Evolutionary conservation across 768 basidiomycete genomes (phyloP).

Genomic region (Termitomyces sp.): DNA sequence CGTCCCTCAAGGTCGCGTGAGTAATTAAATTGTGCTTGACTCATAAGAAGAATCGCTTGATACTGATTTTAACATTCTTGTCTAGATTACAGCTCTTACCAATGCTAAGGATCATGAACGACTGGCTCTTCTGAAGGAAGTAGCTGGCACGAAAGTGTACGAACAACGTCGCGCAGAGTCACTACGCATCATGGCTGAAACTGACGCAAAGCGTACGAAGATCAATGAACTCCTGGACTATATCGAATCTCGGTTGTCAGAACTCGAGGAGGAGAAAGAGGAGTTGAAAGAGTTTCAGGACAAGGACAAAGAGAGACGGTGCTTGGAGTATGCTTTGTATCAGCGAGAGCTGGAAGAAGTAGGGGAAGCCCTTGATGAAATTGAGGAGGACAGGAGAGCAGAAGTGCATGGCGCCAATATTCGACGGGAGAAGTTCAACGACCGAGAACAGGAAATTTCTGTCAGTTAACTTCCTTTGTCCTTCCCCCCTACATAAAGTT

Average conservation of each 20-base stretch:
- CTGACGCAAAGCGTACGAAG: conserved; percentile 87
- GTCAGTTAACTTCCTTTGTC: conserved; percentile 33
- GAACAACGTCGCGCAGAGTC: conserved; percentile 92
- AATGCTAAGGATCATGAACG: conserved; percentile 97
- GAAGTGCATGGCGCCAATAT: conserved; percentile 85
- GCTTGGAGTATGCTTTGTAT: conserved; percentile 92
- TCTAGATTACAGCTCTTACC: conserved; percentile 89
- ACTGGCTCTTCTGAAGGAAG: conserved; percentile 92
- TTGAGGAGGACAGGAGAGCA: conserved; percentile 73
- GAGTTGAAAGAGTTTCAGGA: conserved; percentile 96
- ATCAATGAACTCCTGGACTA: conserved; percentile 86
- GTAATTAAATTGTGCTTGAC: conserved; percentile 21
- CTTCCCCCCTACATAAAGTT: neutral
- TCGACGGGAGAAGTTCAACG: conserved; percentile 75
- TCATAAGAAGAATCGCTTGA: neutral
- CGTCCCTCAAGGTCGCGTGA: conserved; percentile 93
- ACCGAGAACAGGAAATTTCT: conserved; percentile 81
- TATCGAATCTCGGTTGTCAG: conserved; percentile 83
- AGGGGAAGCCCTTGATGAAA: conserved; percentile 76
- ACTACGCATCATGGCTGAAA: conserved; percentile 95
- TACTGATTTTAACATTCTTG: conserved; percentile 5
- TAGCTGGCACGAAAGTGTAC: conserved; percentile 97
- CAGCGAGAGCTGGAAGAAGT: conserved; percentile 90
- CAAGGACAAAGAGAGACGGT: conserved; percentile 91
- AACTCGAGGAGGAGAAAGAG: conserved; percentile 97